Conservation (phyloP, 805 yeast species). For the Groenewaldozyma salmanticensis region DNA sequence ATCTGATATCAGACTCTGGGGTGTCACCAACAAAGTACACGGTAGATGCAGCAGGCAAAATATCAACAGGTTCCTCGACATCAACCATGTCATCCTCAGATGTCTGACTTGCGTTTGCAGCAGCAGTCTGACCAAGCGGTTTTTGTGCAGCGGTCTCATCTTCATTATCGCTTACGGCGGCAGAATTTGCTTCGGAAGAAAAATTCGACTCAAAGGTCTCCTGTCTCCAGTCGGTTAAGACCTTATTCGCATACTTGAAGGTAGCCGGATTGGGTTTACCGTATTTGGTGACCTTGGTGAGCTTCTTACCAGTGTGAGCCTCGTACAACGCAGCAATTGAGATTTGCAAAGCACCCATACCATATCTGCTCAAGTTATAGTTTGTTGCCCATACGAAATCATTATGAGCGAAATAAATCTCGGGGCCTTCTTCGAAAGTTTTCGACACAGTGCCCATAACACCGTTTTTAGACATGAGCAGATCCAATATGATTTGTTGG, state of each 20-base stretch:
- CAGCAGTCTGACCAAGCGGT: too few species aligned
- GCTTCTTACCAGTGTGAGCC: constrained; percentile 75
- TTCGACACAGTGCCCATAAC: constrained; percentile 73
- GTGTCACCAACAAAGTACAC: constrained; percentile 87
- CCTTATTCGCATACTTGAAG: constrained; percentile 72
- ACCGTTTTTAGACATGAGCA: constrained; percentile 67
- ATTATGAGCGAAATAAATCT: constrained; percentile 79
- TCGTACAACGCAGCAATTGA: constrained; percentile 76
- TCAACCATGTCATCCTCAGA: constrained; percentile 32
- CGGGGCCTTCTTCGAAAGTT: constrained; percentile 68
- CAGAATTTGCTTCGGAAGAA: constrained; percentile 27
- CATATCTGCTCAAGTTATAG: constrained; percentile 71
- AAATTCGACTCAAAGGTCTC: constrained; percentile 68
- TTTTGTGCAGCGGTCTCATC: constrained; percentile 33
- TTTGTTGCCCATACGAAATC: constrained; percentile 93
- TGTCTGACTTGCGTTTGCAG: neutral
- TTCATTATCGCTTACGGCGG: constrained; percentile 25
- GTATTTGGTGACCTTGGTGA: constrained; percentile 62
- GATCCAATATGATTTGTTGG: constrained; percentile 78
- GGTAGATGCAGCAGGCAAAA: constrained; percentile 74
- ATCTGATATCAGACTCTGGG: constrained; percentile 80
- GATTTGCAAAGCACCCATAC: constrained; percentile 91
- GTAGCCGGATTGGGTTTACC: constrained; percentile 90
- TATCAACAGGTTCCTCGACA: constrained; percentile 34
- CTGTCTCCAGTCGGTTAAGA: constrained; percentile 67